phyloP scores from a whole-genome alignment of 2,329 filamentous ascomycete species.

The Hysterium pulicare region DNA sequence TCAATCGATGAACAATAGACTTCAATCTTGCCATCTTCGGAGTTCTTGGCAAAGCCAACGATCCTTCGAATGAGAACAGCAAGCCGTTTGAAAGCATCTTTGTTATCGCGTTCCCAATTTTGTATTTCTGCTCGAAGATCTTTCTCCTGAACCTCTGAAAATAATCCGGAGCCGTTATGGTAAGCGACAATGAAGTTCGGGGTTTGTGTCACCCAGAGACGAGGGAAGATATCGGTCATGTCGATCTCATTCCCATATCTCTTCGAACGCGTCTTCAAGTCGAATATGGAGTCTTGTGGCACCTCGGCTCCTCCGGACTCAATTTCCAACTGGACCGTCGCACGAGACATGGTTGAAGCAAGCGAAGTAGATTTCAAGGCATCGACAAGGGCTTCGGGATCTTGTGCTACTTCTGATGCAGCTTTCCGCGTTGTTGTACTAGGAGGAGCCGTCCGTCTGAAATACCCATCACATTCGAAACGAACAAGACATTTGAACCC shows the following conservation, averaged over 20 bases:
- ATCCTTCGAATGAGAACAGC: constrained; percentile 29
- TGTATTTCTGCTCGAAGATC: constrained; percentile 37
- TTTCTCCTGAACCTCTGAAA: constrained; percentile 37
- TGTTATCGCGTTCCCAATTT: constrained; percentile 44
- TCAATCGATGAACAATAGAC: constrained; percentile 28
- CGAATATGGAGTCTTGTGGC: constrained; percentile 47
- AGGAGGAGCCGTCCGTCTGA: constrained; percentile 14
- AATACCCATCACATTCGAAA: constrained; percentile 59
- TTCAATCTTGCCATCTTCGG: constrained; percentile 26
- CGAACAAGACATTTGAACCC: constrained; percentile 52
- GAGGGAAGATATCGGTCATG: constrained; percentile 42
- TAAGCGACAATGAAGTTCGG: constrained; percentile 52
- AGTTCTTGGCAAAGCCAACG: constrained; percentile 19
- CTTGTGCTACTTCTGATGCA: background rate
- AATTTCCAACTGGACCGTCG: constrained; percentile 13
- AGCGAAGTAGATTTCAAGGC: constrained; percentile 12
- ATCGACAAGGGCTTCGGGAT: constrained; percentile 11
- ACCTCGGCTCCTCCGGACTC: constrained; percentile 22
- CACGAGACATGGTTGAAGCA: background rate
- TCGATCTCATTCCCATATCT: constrained; percentile 29
- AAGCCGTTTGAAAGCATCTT: constrained; percentile 24
- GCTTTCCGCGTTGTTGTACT: background rate
- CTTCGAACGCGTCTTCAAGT: constrained; percentile 50
- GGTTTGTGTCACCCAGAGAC: constrained; percentile 51
- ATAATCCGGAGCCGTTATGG: constrained; percentile 42